Evolutionary conservation across 2,329 filamentous ascomycete genomes (phyloP), one percentile per base, ranked within the genome.

Genomic region (Pseudofabraea citricarpa): DNA sequence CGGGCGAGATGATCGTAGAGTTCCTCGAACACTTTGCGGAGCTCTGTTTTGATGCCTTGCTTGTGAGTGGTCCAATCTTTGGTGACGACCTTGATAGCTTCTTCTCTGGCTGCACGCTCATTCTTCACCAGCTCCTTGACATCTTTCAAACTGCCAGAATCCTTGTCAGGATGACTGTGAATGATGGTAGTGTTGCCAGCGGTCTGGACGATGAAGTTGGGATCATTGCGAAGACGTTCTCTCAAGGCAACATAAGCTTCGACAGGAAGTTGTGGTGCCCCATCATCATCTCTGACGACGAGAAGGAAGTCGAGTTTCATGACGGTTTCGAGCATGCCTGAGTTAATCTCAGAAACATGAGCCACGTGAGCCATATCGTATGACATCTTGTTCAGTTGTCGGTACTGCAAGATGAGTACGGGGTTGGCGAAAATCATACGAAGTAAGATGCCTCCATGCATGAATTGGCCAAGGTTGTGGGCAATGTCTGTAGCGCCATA

Each of bases 341-440:
- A n/a, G n/a, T n/a, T n/a, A n/a, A n/a, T n/a, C n/a, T n/a, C n/a
- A n/a, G n/a, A n/a, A n/a, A n/a, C n/a, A n/a, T n/a, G n/a, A n/a
- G n/a, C n/a, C n/a, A n/a, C n/a, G n/a, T n/a, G n/a, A n/a, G n/a
- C n/a, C n/a, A n/a, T n/a, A 44, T n/a, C 4, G 21, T 22, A 4
- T 21, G 26, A 6, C 15, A 21, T 5, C 8, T 7, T 9, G 9
- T 18, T 18, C 15, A 15, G 10, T 6, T 12, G 15, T 37, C 35
- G 46, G 20, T 49, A 41, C 36, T 61, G n/a, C 55, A 22, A 56
- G 43, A 27, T 36, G 40, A 5, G 32, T 46, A 13, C 62, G 5
- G 8, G 54, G 52, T 4, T 39, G 38, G 18, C 56, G 39, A 27
- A 61, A 33, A 46, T 47, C 3, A 47, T 24, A 10, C 52, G 51